Percentiles rank a stretch among this genome's conserved stretches.
phyloP scores from a whole-genome alignment of 257 asterid genomes.

The Avicennia marina region DNA sequence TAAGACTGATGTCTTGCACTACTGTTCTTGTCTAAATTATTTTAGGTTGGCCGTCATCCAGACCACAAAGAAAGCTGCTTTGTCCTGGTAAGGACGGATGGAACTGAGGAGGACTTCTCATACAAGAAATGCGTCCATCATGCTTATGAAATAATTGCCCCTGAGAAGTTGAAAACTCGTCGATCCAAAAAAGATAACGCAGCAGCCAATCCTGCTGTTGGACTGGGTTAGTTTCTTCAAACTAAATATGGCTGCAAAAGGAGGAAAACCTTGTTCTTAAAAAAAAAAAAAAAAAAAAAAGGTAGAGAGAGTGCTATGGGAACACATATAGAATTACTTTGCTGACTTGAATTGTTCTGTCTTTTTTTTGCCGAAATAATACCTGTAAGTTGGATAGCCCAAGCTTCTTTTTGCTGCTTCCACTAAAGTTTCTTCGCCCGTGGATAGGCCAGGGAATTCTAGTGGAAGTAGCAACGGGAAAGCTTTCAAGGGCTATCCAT shows the following conservation, averaged over 20 bases:
- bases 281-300: no score
- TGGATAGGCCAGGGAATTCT: conserved; percentile 59
- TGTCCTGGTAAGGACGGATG: conserved; percentile 63
- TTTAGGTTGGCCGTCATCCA: conserved; percentile 75
- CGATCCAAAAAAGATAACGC: conserved; percentile 21
- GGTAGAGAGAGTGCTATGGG: no score
- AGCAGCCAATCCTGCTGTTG: not conserved
- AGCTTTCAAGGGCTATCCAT: conserved; percentile 87
- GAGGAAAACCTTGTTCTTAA: not conserved
- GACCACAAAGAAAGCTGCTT: conserved; percentile 63
- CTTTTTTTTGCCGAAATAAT: conserved; percentile 8
- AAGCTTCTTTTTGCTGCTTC: conserved; percentile 99
- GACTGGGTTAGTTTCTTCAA: not conserved
- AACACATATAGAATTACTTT: no score
- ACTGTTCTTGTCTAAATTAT: not conserved
- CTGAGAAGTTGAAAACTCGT: conserved; percentile 37
- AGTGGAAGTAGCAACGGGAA: conserved; percentile 99
- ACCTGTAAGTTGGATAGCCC: conserved; percentile 49
- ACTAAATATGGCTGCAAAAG: not conserved
- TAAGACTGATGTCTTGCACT: no score
- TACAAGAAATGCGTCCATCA: conserved; percentile 66
- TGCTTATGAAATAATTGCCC: conserved; percentile 52
- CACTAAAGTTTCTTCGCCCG: conserved; percentile 78
- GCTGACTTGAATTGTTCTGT: no score
- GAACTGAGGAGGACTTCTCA: conserved; percentile 83